Conservation (phyloP, 148 eudicot species). For the Amaranthus cruentus region DNA sequence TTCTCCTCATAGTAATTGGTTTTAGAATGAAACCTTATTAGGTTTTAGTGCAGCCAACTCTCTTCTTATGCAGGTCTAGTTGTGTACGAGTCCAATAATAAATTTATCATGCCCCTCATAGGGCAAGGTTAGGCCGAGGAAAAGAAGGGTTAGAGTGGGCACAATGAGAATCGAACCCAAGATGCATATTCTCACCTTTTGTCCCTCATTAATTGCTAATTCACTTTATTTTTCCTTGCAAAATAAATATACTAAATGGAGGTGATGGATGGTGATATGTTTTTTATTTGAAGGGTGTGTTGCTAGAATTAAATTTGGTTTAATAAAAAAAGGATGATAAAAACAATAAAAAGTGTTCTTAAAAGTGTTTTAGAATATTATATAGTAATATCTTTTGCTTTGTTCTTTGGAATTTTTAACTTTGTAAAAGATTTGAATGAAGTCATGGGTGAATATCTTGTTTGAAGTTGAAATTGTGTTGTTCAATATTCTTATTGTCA, state of each 20-base stretch:
- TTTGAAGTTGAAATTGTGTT: conserved; percentile 8
- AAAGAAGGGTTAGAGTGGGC: no score
- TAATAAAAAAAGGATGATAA: conserved; percentile 6
- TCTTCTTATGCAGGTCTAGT: no score
- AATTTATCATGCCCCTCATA: no score
- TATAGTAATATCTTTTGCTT: conserved; percentile 13
- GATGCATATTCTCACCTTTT: neutral
- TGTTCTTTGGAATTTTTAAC: conserved; percentile 13
- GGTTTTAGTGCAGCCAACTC: no score
- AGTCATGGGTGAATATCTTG: conserved; percentile 26
- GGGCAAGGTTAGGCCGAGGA: no score
- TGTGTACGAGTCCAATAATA: no score
- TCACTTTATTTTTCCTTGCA: neutral
- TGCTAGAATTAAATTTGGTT: neutral
- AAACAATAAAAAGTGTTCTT: conserved; percentile 8
- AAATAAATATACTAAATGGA: neutral
- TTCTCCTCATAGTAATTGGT: no score
- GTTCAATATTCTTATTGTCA: conserved; percentile 27
- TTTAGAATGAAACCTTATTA: no score
- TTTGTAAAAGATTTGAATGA: conserved; percentile 14
- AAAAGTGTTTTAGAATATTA: conserved; percentile 12
- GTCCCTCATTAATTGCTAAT: neutral
- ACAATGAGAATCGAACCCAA: no score
- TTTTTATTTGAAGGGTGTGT: neutral
- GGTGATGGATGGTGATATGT: conserved; percentile 6